A percentile compares a stretch with the other conserved stretches of the same genome.
Evolutionary conservation across 495 filamentous ascomycete genomes (phyloP).

Genomic region (Podospora comata): DNA sequence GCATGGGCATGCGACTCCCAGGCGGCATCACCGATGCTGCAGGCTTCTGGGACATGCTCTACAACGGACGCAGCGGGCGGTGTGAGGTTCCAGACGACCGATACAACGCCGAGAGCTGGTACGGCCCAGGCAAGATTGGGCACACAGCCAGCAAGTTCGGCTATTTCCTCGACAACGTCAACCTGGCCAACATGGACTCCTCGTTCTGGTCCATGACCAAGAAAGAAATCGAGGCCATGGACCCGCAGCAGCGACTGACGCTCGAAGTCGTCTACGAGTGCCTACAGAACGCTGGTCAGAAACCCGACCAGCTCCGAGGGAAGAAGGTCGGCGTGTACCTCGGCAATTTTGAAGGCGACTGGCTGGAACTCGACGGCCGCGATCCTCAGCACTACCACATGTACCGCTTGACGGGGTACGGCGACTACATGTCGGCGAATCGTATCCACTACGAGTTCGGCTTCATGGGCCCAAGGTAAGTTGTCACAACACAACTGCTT

Average conservation of each 20-base stretch:
- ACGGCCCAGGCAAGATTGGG: not conserved
- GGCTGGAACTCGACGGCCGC: not conserved
- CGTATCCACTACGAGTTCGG: not conserved
- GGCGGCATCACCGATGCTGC: slow-evolving; percentile 28
- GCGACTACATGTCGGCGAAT: not conserved
- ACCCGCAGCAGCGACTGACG: not conserved
- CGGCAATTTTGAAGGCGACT: not conserved
- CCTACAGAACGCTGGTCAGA: slow-evolving; percentile 7
- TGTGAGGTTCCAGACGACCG: not conserved
- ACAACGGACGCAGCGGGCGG: slow-evolving; percentile 23
- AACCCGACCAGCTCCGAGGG: not conserved
- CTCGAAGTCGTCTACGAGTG: not conserved
- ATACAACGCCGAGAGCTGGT: not conserved
- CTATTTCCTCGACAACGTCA: not conserved
- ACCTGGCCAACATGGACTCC: not conserved
- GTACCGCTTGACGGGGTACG: not conserved
- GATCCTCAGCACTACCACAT: not conserved
- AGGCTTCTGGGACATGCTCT: slow-evolving; percentile 38
- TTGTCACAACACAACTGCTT: too few relatives aligned
- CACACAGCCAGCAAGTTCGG: not conserved
- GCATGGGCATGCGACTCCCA: slow-evolving; percentile 38
- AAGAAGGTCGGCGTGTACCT: not conserved
- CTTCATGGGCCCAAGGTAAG: not conserved
- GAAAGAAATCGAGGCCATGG: not conserved
- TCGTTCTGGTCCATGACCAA: not conserved